Base-by-base conservation (phyloP, 805 yeast genomes). In the Cyberlindnera meyerae region DNA sequence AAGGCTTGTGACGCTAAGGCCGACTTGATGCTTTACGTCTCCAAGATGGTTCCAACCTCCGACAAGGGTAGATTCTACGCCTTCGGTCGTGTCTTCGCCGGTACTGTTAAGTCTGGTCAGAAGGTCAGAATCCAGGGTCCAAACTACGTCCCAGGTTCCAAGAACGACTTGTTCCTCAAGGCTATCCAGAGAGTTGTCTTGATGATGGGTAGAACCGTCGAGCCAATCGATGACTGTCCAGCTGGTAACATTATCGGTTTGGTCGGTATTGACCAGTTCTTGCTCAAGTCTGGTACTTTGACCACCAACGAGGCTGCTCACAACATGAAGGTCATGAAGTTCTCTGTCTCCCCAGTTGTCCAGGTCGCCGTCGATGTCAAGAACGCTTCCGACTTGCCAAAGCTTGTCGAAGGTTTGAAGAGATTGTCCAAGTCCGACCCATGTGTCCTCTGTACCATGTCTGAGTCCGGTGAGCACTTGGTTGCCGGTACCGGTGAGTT, bases 21-120 rank as follows among this genome's bases (percentile, higher is more conserved):
- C 61, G 97, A 90, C 67, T 83, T 90, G 66, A 90, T 90, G 98
- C 80, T 90, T 66, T 90, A 90, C 88, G 93, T 90, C 65, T 93
- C 97, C 74, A 90, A 90, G 96, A 90, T 90, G 98, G 97, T 90
- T 58, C 98, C 98, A 73, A 90, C 98, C 68, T 90, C 97, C 60
- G 98, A 90, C 74, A 93, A 90, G 80, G 98, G 98, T 82, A 88
- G 98, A 78, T 90, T 90, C 95, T 90, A 88, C 83, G 98, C 98
- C 66, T 93, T 90, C 77, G 98, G 98, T 74, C 93, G 98, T 81
- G 97, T 90, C 68, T 90, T 90, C 78, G 85, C 97, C 60, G 98
- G 98, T 88, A 90, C 97, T 63, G 97, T 93, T 64, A 85, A 74
- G 70, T 86, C 96, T 61, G 98, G 98, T 75, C 87, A 82, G 81